Evolutionary conservation across 2,329 filamentous ascomycete genomes (phyloP).

Genomic region (Penicillium sp.): DNA sequence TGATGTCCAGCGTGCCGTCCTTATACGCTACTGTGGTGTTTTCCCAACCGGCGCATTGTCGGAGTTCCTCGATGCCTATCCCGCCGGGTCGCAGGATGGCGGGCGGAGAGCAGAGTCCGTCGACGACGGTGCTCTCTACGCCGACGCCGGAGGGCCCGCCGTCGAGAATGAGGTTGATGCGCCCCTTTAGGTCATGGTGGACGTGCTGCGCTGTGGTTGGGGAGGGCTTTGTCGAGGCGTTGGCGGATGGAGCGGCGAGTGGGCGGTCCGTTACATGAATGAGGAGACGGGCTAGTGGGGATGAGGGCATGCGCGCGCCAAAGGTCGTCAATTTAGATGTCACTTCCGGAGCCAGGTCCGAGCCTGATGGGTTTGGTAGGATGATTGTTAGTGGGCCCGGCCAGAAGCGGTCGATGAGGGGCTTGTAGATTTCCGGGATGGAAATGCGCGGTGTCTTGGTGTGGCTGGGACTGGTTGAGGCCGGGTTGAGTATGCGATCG

Average conservation of each 20-base stretch:
- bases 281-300: constrained; percentile 82
- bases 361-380: constrained; percentile 72
- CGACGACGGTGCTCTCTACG: constrained; percentile 95
- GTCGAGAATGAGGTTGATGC: constrained; percentile 85
- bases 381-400: constrained; percentile 92
- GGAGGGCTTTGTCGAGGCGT: constrained; percentile 89
- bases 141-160: constrained; percentile 86
- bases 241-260: constrained; percentile 89
- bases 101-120: constrained; percentile 81
- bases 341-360: constrained; percentile 82
- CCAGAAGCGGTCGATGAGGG: constrained; percentile 85
- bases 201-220: constrained; percentile 92
- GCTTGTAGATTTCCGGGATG: constrained; percentile 75
- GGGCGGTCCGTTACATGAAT: constrained; percentile 78
- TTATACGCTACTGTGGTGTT: constrained; percentile 76
- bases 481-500: constrained; percentile 60
- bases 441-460: constrained; percentile 35
- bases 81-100: constrained; percentile 85
- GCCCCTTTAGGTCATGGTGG: constrained; percentile 77
- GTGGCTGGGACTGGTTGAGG: constrained; percentile 22
- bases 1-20: constrained; percentile 70
- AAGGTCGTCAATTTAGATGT: constrained; percentile 85
- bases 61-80: constrained; percentile 78
- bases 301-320: constrained; percentile 86
- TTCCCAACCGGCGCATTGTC: constrained; percentile 79